A percentile compares a stretch with the other conserved stretches of the same genome.
phyloP scores from a whole-genome alignment of 78 protist species.

The Guillardia theta region DNA sequence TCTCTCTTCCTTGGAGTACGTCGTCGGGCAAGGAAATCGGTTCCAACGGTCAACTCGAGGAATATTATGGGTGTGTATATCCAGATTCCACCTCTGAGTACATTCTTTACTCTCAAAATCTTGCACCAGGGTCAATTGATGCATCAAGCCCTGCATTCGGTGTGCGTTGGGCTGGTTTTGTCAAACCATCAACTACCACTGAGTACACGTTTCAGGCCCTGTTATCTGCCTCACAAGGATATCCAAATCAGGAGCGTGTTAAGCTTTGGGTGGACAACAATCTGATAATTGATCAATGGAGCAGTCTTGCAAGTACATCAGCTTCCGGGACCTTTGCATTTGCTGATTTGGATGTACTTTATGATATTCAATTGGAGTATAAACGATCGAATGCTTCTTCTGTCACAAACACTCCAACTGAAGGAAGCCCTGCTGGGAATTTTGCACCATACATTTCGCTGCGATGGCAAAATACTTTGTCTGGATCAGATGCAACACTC shows the following conservation, averaged over 20 bases:
- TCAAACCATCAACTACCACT: background rate
- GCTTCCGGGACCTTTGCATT: background rate
- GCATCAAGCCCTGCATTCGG: background rate
- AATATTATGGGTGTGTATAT: background rate
- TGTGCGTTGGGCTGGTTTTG: slow-evolving; percentile 32
- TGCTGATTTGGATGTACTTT: background rate
- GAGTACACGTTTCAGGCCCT: slow-evolving; percentile 24
- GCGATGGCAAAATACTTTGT: background rate
- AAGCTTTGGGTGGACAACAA: slow-evolving; percentile 26
- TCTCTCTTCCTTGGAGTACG: background rate
- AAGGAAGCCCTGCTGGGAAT: background rate
- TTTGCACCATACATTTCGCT: background rate
- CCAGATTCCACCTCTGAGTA: background rate
- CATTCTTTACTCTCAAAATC: background rate
- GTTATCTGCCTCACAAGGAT: background rate
- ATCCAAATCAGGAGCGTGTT: background rate
- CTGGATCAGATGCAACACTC: background rate
- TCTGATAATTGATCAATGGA: slow-evolving; percentile 10
- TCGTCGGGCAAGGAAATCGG: background rate
- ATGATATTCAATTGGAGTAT: slow-evolving; percentile 10
- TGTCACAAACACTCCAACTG: background rate
- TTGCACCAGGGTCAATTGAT: background rate
- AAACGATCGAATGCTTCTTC: background rate
- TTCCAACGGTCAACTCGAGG: background rate
- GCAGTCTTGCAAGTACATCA: background rate